Evolutionary conservation across 2,329 filamentous ascomycete species (phyloP).

Genomic region (Paracoccidioides lutzii): DNA sequence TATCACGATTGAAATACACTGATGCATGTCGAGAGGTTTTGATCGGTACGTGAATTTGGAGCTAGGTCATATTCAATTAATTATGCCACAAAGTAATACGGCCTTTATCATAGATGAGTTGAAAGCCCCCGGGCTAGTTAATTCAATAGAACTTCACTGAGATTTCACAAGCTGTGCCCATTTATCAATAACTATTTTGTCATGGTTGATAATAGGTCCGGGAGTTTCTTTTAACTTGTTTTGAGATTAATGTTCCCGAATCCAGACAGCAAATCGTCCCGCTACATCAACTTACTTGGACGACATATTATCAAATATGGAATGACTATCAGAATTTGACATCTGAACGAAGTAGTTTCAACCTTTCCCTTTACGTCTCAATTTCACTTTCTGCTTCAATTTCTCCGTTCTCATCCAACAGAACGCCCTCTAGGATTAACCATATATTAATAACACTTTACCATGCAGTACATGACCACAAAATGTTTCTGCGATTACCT

Average conservation of each 20-base stretch:
- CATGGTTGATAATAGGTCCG: slow-evolving; percentile 20
- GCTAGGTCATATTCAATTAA: neutral
- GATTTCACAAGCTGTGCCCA: slow-evolving; percentile 11
- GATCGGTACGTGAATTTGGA: neutral
- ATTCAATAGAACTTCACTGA: slow-evolving; percentile 16
- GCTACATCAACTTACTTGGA: slow-evolving; percentile 13
- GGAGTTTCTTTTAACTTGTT: slow-evolving; percentile 15
- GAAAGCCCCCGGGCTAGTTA: slow-evolving; percentile 7
- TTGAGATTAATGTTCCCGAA: slow-evolving; percentile 8
- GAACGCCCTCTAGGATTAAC: neutral
- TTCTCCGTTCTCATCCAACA: neutral
- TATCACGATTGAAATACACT: slow-evolving; percentile 2
- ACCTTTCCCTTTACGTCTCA: neutral
- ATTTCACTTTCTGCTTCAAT: neutral
- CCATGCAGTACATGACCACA: slow-evolving; percentile 21
- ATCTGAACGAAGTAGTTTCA: slow-evolving; percentile 9
- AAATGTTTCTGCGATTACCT: slow-evolving; percentile 34
- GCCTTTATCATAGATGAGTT: slow-evolving; percentile 11
- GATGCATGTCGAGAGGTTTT: neutral
- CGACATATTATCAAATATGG: slow-evolving; percentile 17
- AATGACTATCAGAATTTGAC: slow-evolving; percentile 20
- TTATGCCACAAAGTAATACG: slow-evolving; percentile 7
- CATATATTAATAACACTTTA: neutral
- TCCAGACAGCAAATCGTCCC: neutral
- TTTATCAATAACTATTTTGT: slow-evolving; percentile 14